Evolutionary conservation across 1,284 basidiomycete genomes (phyloP).

Genomic region (Cystobasidium sp.): DNA sequence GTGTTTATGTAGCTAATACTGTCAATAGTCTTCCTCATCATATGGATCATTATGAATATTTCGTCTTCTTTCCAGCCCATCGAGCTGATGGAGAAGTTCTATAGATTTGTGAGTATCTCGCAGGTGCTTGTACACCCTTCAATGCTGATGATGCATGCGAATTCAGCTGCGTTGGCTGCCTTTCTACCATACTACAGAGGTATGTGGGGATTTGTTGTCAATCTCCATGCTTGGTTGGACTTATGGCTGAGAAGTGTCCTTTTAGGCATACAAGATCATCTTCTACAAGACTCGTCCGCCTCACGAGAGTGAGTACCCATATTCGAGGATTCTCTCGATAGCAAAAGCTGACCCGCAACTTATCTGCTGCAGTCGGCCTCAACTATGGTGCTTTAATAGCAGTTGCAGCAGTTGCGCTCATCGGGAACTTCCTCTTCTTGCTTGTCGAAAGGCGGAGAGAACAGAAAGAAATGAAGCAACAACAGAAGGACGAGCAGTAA

Average conservation of each 20-base stretch:
- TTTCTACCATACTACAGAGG: conserved; percentile 29
- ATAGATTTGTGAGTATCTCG: conserved; percentile 47
- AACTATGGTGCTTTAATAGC: conserved; percentile 54
- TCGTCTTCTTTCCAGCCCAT: conserved; percentile 54
- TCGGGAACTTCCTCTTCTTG: conserved; percentile 50
- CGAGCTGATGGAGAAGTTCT: conserved; percentile 54
- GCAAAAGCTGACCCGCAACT: background rate
- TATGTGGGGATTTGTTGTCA: background rate
- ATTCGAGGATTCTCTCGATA: background rate
- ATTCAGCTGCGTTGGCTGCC: conserved; percentile 8
- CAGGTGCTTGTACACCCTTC: background rate
- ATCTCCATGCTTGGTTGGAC: background rate
- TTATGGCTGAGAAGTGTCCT: conserved; percentile 27
- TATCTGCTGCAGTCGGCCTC: conserved; percentile 47
- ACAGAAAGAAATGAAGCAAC: conserved; percentile 41
- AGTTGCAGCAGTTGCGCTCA: conserved; percentile 53
- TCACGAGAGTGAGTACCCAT: conserved; percentile 44
- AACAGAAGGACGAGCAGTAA: conserved; percentile 43
- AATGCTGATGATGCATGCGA: background rate
- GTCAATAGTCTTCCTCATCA: conserved; percentile 55
- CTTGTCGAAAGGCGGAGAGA: conserved; percentile 54
- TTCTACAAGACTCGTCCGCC: conserved; percentile 53
- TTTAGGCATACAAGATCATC: conserved; percentile 55
- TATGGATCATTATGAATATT: conserved; percentile 54
- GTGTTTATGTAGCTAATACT: too few relatives aligned